Conservation (phyloP, 495 filamentous ascomycete genomes). For the Terfezia claveryi region DNA sequence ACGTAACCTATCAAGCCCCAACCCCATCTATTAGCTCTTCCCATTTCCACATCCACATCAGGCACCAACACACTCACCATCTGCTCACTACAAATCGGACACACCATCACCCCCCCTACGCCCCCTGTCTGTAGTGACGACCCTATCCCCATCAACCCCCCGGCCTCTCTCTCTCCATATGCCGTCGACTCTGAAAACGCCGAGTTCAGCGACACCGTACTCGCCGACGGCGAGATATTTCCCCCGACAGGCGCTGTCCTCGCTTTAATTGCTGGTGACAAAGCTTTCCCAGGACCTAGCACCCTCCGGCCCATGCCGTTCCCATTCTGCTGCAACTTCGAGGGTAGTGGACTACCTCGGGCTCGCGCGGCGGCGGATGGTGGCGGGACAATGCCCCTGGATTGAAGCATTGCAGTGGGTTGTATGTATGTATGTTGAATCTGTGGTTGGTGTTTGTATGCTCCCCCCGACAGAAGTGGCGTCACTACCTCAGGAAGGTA, state of each 20-base stretch:
- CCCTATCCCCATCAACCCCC: constrained; percentile 26
- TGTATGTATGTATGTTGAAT: too few species aligned
- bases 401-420: too few species aligned
- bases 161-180: constrained; percentile 23
- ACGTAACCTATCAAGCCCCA: constrained; percentile 40
- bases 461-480: too few species aligned
- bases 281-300: neutral
- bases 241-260: neutral
- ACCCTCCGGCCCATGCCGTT: neutral
- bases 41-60: constrained; percentile 1
- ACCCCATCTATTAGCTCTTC: neutral
- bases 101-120: constrained; percentile 46
- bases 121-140: too few species aligned
- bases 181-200: constrained; percentile 34
- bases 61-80: constrained; percentile 35
- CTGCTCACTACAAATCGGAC: constrained; percentile 90
- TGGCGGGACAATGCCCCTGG: too few species aligned
- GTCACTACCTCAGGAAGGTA: too few species aligned
- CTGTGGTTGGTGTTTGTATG: too few species aligned
- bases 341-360: too few species aligned
- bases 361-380: too few species aligned
- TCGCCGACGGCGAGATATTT: constrained; percentile 35
- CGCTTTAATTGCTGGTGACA: neutral
- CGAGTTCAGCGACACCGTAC: constrained; percentile 39
- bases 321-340: too few species aligned